Percentiles rank a stretch among this genome's conserved stretches.
Conservation (phyloP, 441 rosid species). For the Pelargonium australe region DNA sequence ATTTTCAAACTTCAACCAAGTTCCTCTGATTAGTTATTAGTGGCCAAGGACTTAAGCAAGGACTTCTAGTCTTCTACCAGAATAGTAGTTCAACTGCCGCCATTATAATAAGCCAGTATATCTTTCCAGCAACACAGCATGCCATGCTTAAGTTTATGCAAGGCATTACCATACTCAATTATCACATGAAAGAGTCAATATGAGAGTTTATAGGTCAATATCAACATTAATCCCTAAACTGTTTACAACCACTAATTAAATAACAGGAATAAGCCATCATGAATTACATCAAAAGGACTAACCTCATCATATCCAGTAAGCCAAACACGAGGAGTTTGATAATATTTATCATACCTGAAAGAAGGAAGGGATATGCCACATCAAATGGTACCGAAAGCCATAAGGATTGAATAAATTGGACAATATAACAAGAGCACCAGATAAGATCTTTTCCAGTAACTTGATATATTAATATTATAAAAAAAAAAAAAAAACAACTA, state of each 20-base stretch:
- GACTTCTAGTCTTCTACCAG: no score
- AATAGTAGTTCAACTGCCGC: no score
- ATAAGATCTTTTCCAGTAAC: neutral
- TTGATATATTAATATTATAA: neutral
- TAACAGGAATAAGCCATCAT: constrained; percentile 23
- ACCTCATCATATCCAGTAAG: constrained; percentile 99
- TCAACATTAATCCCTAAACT: neutral
- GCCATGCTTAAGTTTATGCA: no score
- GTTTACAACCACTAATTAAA: neutral
- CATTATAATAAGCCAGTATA: no score
- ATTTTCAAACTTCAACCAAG: no score
- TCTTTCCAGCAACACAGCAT: no score
- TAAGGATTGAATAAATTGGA: neutral
- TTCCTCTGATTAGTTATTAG: no score
- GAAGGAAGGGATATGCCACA: neutral
- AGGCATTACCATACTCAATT: no score
- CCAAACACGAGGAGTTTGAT: constrained; percentile 99
- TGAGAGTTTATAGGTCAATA: no score
- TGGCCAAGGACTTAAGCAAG: no score
- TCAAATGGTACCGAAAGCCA: neutral
- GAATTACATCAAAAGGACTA: constrained; percentile 6
- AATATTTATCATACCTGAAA: constrained; percentile 89
- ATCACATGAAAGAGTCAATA: no score
- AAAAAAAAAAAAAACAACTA: neutral
- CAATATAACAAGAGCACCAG: neutral